Evolutionary conservation across 2,329 filamentous ascomycete species (phyloP).

Genomic region (Trichoderma breve): DNA sequence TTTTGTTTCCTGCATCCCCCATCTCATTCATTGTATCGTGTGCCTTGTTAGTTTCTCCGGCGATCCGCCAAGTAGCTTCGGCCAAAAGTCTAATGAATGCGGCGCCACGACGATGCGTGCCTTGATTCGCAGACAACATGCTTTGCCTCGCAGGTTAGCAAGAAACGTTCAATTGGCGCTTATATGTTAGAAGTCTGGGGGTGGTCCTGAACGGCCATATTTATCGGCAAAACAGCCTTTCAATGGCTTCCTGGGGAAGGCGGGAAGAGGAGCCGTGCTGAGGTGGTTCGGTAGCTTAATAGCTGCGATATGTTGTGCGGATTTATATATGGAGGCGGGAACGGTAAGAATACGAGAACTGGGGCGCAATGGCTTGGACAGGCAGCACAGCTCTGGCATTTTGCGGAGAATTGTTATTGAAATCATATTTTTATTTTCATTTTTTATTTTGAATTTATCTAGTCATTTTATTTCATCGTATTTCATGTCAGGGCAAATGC

Average conservation of each 20-base stretch:
- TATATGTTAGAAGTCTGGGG: not conserved
- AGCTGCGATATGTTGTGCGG: not conserved
- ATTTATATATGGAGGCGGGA: not conserved
- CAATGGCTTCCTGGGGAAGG: not conserved
- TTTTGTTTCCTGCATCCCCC: not conserved
- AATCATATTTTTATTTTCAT: not conserved
- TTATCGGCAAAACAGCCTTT: not conserved
- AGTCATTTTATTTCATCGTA: not conserved
- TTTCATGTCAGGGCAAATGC: not conserved
- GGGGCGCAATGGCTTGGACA: not conserved
- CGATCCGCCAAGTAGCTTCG: constrained; percentile 5
- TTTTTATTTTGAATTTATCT: not conserved
- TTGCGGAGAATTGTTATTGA: not conserved
- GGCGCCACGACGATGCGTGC: not conserved
- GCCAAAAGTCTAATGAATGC: not conserved
- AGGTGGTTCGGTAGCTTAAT: not conserved
- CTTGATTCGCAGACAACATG: not conserved
- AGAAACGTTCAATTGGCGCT: not conserved
- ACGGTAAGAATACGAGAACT: constrained; percentile 1
- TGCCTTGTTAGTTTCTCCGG: not conserved
- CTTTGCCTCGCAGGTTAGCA: not conserved
- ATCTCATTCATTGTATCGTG: not conserved
- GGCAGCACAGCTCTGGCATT: not conserved
- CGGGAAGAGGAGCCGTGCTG: not conserved
- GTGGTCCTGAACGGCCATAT: not conserved